Conservation (phyloP, 768 basidiomycete species). For the Nidularia sp. region DNA sequence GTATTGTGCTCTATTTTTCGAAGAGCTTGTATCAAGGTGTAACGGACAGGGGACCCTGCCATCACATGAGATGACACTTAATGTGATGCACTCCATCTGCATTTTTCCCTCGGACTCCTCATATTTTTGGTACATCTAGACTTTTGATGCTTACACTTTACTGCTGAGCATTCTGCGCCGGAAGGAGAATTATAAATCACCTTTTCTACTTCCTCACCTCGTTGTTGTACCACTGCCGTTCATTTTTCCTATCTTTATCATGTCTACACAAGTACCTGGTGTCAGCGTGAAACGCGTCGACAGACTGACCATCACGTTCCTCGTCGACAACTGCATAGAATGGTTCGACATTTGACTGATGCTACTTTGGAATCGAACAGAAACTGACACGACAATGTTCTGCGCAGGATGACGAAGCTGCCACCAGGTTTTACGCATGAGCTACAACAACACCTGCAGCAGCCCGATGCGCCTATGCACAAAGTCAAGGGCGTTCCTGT, state of each 20-base stretch:
- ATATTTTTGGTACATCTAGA: too few species aligned
- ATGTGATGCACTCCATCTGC: too few species aligned
- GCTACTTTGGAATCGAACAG: not conserved
- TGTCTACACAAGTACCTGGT: not conserved
- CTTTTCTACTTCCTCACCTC: too few species aligned
- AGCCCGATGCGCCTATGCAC: conserved; percentile 40
- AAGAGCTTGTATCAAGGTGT: conserved; percentile 2
- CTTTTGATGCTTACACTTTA: too few species aligned
- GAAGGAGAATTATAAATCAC: too few species aligned
- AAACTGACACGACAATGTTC: not conserved
- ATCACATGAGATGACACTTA: too few species aligned
- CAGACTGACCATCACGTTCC: conserved; percentile 50
- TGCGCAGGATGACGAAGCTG: conserved; percentile 67
- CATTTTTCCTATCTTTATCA: not conserved
- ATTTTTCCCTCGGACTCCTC: too few species aligned
- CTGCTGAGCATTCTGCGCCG: too few species aligned
- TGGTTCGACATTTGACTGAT: conserved; percentile 39
- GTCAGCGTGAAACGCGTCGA: conserved; percentile 25
- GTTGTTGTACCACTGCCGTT: not conserved
- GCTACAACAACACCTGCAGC: conserved; percentile 54
- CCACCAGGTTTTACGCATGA: conserved; percentile 80
- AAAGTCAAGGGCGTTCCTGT: conserved; percentile 50
- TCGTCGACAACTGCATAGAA: conserved; percentile 79
- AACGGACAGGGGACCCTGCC: too few species aligned
- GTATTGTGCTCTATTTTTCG: conserved; percentile 3